Base-by-base conservation (phyloP, 257 asterid genomes). In the Solanum chilense region DNA sequence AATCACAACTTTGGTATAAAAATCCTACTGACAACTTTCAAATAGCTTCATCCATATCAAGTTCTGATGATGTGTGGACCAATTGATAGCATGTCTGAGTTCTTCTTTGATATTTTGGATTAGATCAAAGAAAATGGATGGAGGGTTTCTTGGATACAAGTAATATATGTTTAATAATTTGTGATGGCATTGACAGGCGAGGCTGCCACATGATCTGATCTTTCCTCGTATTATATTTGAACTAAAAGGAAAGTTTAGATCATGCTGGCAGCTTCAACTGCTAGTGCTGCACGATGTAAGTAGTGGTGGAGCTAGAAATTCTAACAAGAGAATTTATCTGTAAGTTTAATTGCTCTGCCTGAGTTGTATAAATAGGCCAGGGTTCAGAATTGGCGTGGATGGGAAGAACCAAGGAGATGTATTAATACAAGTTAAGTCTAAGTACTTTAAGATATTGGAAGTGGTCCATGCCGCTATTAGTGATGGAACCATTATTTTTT, bases 241-340 rank as follows among this genome's bases (percentile, higher is more conserved):
- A 29, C 80, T 12, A 44, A 84, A 52, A 47, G 66, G 69, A 16
- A 86, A 69, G 93, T 71, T 93, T 85, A 94, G 95, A 93, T 94
- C 97, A 94, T 86, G 97, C 95, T 93, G 95, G 94, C 95, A 94
- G 97, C 97, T 94, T 94, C 93, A 94, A 66, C 97, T 73, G 89
- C 85, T 90, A 85, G 89, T 9, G 82, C 87, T 69, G 82, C 93
- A 93, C 91, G 91, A 6, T 16, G 68, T 29, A 49, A 45, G n/a
- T 14, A 64, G 44, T 29, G 20, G 7, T 41, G 0, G 29, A 66
- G 41, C 21, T 18, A 27, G 25, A 41, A 70, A 66, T 66, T 84
- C 29, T 42, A 66, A 10, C 12, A 6, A 45, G 42, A 21, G 4
- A 15, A 16, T 18, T 16, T 25, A 45, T 64, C 21, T 23, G 1